Conservation (phyloP, 2,329 filamentous ascomycete genomes). For the Cladosporium sp. region DNA sequence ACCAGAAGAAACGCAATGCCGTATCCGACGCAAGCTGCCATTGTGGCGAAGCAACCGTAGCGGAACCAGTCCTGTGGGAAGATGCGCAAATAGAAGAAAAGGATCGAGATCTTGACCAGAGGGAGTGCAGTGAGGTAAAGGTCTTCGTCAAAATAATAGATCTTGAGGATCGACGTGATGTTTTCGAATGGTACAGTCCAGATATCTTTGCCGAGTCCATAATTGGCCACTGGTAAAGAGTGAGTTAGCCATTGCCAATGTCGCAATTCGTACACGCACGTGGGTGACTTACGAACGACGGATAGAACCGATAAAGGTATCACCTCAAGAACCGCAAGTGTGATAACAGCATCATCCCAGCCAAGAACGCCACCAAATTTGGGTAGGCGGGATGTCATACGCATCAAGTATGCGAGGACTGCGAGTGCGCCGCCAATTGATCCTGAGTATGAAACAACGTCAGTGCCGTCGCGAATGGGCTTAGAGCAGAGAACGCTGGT, state of each 20-base stretch:
- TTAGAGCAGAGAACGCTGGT: constrained; percentile 5
- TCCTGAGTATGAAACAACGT: constrained; percentile 13
- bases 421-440: constrained; percentile 17
- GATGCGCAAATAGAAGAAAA: constrained; percentile 33
- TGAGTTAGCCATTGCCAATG: not conserved
- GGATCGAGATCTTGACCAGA: constrained; percentile 32
- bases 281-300: constrained; percentile 3
- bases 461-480: constrained; percentile 14
- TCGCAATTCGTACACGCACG: not conserved
- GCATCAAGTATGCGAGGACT: constrained; percentile 16
- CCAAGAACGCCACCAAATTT: constrained; percentile 10
- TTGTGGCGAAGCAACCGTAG: constrained; percentile 23
- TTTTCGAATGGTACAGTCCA: constrained; percentile 18
- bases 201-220: constrained; percentile 23
- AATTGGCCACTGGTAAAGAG: constrained; percentile 14
- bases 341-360: constrained; percentile 13
- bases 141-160: constrained; percentile 14
- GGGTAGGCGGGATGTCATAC: constrained; percentile 15
- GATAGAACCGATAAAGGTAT: constrained; percentile 12
- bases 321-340: constrained; percentile 12
- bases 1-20: constrained; percentile 14
- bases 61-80: constrained; percentile 30
- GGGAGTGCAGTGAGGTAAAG: constrained; percentile 15
- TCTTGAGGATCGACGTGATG: constrained; percentile 16
- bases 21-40: constrained; percentile 13